A percentile compares a stretch with the other conserved stretches of the same genome.
phyloP scores from a whole-genome alignment of 352 stramenopile species.

The Pythium scleroteichum region DNA sequence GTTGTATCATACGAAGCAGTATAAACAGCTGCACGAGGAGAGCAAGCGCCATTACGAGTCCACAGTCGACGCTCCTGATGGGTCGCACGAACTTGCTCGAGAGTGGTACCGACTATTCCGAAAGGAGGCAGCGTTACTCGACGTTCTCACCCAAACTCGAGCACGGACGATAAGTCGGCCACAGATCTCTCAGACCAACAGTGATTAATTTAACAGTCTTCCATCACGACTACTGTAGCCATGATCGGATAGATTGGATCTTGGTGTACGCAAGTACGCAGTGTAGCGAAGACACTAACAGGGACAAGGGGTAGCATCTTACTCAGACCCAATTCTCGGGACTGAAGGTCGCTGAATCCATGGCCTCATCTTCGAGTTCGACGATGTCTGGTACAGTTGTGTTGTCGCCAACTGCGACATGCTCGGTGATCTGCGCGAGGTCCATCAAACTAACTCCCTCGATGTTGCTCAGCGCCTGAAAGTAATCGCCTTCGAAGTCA shows the following conservation, averaged over 20 bases:
- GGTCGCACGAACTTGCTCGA: constrained; percentile 6
- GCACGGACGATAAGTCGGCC: constrained; percentile 20
- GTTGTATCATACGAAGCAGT: constrained; percentile 43
- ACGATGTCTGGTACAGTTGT: background rate
- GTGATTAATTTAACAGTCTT: constrained; percentile 19
- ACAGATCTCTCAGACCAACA: background rate
- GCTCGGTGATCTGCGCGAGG: constrained; percentile 1
- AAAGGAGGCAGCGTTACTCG: constrained; percentile 16
- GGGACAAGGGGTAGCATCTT: background rate
- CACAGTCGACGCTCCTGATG: background rate
- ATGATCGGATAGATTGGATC: too few species aligned
- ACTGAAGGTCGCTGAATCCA: background rate
- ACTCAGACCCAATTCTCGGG: background rate
- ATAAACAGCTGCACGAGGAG: constrained; percentile 45
- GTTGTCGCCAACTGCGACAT: background rate
- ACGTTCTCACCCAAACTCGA: constrained; percentile 22
- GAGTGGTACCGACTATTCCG: constrained; percentile 24
- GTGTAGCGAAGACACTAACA: too few species aligned
- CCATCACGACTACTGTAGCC: background rate
- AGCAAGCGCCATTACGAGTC: constrained; percentile 10
- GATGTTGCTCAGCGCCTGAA: background rate
- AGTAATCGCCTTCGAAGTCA: constrained; percentile 7
- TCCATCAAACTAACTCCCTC: constrained; percentile 5
- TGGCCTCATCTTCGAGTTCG: background rate
- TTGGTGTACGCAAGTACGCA: too few species aligned